Evolutionary conservation across 2,329 filamentous ascomycete genomes (phyloP), one percentile per base, ranked within the genome.

Genomic region (Verticillium isaacii): DNA sequence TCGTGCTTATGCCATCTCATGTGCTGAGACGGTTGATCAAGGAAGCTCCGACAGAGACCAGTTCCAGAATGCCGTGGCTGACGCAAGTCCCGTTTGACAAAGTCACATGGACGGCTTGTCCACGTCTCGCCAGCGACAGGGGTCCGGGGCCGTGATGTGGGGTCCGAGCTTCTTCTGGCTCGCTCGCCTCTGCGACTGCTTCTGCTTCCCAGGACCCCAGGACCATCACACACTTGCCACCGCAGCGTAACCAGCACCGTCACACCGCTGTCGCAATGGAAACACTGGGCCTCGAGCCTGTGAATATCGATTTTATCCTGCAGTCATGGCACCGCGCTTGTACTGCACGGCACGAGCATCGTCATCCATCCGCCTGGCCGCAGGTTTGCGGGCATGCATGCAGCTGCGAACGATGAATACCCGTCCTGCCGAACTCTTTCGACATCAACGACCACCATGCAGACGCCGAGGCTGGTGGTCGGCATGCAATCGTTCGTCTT

Each of bases 21-120:
- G 5, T 32, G 23, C 32, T 58, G 57, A 58, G 57, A 58, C 57
- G 57, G 57, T 45, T 32, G 57, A 58, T 52, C 57, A 50, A 41
- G 37, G 19, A 11, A 29, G 36, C 57, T 58, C 39, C 39, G 57
- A 58, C 57, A 32, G 34, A 32, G 14, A 41, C 23, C 19, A 45
- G 57, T 58, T 58, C 45, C 25, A 50, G 37, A 32, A 50, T 50
- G n/a, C 23, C 23, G 50, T 50, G 57, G 57, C 57, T 58, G 57
- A 58, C 41, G 57, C 57, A 58, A 29, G 39, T 29, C 39, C 25
- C 19, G 57, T 58, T 58, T 58, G 57, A 58, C 57, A 50, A 50
- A 41, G 45, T 39, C 36, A 41, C 37, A 39, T 32, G 55, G 34
- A 14, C 55, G 32, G 32, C 32, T 36, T 36, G 55, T 36, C 55